Conservation (phyloP, 257 asterid species). For the Solanum lycopersicoides region DNA sequence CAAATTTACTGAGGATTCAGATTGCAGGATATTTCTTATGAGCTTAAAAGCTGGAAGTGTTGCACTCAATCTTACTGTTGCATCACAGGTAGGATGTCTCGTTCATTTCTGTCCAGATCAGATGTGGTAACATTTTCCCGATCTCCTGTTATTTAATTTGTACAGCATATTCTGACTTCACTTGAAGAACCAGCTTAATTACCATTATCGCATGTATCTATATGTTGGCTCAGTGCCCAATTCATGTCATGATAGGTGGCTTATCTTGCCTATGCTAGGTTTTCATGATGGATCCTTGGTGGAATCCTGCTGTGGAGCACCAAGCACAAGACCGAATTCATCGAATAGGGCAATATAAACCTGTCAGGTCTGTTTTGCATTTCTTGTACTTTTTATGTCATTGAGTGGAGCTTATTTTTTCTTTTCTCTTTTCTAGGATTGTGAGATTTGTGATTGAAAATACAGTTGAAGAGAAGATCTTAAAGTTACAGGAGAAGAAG, state of each 20-base stretch:
- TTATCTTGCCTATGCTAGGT: slow-evolving; percentile 31
- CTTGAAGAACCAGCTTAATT: neutral
- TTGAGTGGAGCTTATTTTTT: neutral
- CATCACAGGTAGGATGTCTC: slow-evolving; percentile 61
- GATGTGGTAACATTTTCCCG: neutral
- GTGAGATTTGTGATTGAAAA: slow-evolving; percentile 77
- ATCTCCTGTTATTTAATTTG: neutral
- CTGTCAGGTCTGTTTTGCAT: slow-evolving; percentile 43
- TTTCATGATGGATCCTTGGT: slow-evolving; percentile 98
- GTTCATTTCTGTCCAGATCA: neutral
- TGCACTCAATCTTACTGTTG: slow-evolving; percentile 92
- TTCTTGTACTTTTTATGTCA: neutral
- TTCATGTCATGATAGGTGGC: neutral
- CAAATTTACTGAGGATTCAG: slow-evolving; percentile 63
- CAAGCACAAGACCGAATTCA: slow-evolving; percentile 98
- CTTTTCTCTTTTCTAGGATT: slow-evolving; percentile 35
- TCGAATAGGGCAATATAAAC: slow-evolving; percentile 87
- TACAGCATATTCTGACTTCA: neutral
- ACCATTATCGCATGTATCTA: neutral
- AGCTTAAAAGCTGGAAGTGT: slow-evolving; percentile 97
- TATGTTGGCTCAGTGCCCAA: neutral
- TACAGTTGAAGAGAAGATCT: slow-evolving; percentile 80
- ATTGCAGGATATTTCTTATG: slow-evolving; percentile 82
- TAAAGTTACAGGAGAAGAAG: slow-evolving; percentile 90
- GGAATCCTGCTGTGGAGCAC: slow-evolving; percentile 96